These are phyloP conservation scores for Acorus calamus DNA, from an alignment of 106 monocot species.

Conservation along the genomic window DNA sequence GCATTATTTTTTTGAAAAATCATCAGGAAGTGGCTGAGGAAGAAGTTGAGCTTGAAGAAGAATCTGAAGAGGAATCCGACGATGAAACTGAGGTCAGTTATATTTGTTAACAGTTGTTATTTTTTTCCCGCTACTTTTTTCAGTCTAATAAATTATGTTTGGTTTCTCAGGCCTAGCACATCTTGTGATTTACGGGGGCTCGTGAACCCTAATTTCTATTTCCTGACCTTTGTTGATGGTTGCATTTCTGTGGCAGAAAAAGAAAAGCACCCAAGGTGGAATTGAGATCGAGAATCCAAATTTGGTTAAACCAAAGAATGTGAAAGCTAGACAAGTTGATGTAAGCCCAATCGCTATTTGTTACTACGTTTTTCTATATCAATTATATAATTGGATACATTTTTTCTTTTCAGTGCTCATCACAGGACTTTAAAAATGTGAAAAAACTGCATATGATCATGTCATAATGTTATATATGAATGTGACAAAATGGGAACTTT, in stretches of 20 bases:
- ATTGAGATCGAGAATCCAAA: slow-evolving; percentile 6
- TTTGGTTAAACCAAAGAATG: background rate
- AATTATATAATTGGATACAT: background rate
- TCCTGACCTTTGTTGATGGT: background rate
- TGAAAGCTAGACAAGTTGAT: slow-evolving; percentile 2
- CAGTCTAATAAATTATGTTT: too few relatives aligned
- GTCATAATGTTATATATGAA: too few relatives aligned
- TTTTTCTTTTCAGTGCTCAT: background rate
- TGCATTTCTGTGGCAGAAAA: background rate
- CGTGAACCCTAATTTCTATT: too few relatives aligned
- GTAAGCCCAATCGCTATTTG: background rate
- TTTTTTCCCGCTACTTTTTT: too few relatives aligned
- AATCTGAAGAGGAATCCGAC: slow-evolving; percentile 43
- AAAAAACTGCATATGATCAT: too few relatives aligned
- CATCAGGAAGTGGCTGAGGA: slow-evolving; percentile 42
- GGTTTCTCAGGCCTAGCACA: too few relatives aligned
- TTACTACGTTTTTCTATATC: background rate
- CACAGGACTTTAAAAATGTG: too few relatives aligned
- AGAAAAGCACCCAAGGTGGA: slow-evolving; percentile 2
- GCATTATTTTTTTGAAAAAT: background rate
- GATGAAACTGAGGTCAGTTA: slow-evolving; percentile 30
- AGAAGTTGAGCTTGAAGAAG: slow-evolving; percentile 38
- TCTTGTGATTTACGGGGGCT: too few relatives aligned
- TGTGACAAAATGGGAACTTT: too few relatives aligned
- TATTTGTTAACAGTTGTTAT: too few relatives aligned